Percentiles rank a stretch among this genome's conserved stretches.
Conservation (phyloP, 768 basidiomycete species). For the Crepidotus variabilis region DNA sequence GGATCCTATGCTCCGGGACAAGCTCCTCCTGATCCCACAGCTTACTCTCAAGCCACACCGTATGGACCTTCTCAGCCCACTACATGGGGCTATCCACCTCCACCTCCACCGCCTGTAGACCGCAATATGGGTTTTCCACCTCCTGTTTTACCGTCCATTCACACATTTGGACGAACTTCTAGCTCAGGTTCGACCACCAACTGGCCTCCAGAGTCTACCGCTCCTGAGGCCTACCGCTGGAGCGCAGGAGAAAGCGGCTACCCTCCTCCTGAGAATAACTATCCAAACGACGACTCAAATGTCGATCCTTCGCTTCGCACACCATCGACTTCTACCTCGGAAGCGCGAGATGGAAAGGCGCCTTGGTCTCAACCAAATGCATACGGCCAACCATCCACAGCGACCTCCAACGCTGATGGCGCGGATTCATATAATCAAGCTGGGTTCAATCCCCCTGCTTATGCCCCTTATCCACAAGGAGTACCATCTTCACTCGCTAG, state of each 20-base stretch:
- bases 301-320: conserved; percentile 39
- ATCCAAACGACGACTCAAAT: conserved; percentile 18
- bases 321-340: conserved; percentile 26
- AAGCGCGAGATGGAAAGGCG: conserved; percentile 31
- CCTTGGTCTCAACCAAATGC: conserved; percentile 25
- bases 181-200: conserved; percentile 21
- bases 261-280: conserved; percentile 24
- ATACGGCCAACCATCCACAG: conserved; percentile 6
- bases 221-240: conserved; percentile 42
- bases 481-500: conserved; percentile 20
- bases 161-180: conserved; percentile 42
- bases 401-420: conserved; percentile 11
- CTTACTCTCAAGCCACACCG: conserved; percentile 36
- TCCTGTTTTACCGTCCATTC: conserved; percentile 51
- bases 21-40: conserved; percentile 35
- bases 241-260: conserved; percentile 43
- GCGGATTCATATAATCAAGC: conserved; percentile 10
- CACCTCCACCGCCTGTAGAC: conserved; percentile 32
- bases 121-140: conserved; percentile 46
- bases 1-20: conserved; percentile 42
- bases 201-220: conserved; percentile 24
- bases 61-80: conserved; percentile 41
- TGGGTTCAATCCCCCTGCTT: conserved; percentile 10
- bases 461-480: conserved; percentile 12
- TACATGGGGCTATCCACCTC: conserved; percentile 51